These are phyloP conservation scores for Hypholoma fasciculare DNA, from an alignment of 768 basidiomycete species.

Conservation along the genomic window DNA sequence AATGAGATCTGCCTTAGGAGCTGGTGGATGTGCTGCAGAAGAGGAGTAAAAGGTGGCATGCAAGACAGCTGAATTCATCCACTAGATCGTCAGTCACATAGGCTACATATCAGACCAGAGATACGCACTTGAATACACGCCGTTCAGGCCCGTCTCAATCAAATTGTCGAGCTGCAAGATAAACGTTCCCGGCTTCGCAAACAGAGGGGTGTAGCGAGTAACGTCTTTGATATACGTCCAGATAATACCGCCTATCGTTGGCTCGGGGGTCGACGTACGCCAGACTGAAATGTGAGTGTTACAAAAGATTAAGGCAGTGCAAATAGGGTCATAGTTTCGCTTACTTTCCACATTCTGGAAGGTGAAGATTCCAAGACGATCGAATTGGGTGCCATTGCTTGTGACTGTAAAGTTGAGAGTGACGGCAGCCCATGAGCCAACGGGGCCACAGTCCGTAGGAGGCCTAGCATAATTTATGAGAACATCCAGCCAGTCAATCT, in stretches of 20 bases:
- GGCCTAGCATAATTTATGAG: conserved; percentile 36
- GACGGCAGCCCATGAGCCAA: conserved; percentile 74
- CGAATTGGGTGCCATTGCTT: conserved; percentile 76
- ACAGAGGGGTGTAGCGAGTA: conserved; percentile 70
- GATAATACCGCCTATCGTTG: conserved; percentile 63
- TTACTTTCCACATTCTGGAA: conserved; percentile 78
- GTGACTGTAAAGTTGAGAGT: conserved; percentile 78
- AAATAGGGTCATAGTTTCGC: conserved; percentile 12
- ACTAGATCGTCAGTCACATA: neutral
- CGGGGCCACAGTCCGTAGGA: conserved; percentile 67
- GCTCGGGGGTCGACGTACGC: conserved; percentile 82
- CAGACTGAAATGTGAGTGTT: conserved; percentile 46
- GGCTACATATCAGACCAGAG: neutral
- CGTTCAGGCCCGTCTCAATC: conserved; percentile 54
- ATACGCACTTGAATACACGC: conserved; percentile 65
- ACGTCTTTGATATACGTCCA: conserved; percentile 82
- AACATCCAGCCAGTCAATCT: neutral
- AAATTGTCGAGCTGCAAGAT: conserved; percentile 77
- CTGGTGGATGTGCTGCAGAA: conserved; percentile 53
- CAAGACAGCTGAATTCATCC: conserved; percentile 48
- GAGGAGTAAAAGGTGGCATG: conserved; percentile 74
- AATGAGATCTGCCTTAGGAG: conserved; percentile 60
- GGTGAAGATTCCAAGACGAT: conserved; percentile 70
- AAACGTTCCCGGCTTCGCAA: conserved; percentile 65
- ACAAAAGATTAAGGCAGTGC: neutral